Percentiles rank a stretch among this genome's conserved stretches.
Evolutionary conservation across 441 rosid genomes (phyloP).

Genomic region (Daphne laureola): DNA sequence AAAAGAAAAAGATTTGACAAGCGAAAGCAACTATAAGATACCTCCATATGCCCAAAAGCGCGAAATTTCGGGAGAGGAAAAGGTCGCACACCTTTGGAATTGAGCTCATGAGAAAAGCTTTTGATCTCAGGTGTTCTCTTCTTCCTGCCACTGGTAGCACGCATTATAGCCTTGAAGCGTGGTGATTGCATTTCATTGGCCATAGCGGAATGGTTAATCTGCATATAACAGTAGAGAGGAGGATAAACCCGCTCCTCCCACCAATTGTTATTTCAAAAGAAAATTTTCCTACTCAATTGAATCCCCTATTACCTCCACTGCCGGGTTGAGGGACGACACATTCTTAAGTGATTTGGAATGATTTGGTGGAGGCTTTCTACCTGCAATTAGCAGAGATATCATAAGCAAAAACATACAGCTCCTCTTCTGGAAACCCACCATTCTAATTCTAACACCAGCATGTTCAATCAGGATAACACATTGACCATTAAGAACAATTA

Average conservation of each 20-base stretch:
- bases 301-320: conserved; percentile 50
- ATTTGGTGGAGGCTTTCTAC: conserved; percentile 48
- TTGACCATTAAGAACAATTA: too few relatives aligned
- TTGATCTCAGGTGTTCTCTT: conserved; percentile 80
- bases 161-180: conserved; percentile 79
- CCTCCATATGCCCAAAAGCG: conserved; percentile 93
- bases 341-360: conserved; percentile 62
- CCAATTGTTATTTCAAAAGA: not conserved
- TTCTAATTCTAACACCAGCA: too few relatives aligned
- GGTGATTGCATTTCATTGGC: conserved; percentile 87
- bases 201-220: conserved; percentile 63
- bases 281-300: conserved; percentile 3
- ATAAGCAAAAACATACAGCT: too few relatives aligned
- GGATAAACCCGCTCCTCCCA: not conserved
- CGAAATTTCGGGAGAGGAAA: conserved; percentile 91
- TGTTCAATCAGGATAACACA: too few relatives aligned
- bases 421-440: too few relatives aligned
- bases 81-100: conserved; percentile 94
- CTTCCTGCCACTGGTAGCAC: conserved; percentile 75
- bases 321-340: conserved; percentile 40
- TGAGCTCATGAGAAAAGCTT: conserved; percentile 97
- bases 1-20: conserved; percentile 6
- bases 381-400: conserved; percentile 19
- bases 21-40: conserved; percentile 10
- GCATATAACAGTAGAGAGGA: conserved; percentile 10